These are phyloP conservation scores for Colletotrichum navitas DNA, from an alignment of 2,329 filamentous ascomycete genomes.

Conservation along the genomic window DNA sequence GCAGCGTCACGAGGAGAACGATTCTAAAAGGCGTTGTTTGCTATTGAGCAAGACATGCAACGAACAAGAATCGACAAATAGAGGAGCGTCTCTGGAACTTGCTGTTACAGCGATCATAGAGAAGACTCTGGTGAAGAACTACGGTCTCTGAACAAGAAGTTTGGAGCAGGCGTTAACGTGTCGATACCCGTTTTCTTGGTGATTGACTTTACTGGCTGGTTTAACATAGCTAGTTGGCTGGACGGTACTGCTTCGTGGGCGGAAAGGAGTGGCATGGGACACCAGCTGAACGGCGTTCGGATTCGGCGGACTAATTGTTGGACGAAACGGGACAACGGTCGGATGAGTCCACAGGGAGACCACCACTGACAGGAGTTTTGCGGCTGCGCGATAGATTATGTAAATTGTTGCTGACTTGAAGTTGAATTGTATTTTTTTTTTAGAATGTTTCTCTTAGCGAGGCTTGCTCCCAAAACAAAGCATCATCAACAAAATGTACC, in stretches of 20 bases:
- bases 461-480: slow-evolving; percentile 19
- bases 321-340: slow-evolving; percentile 30
- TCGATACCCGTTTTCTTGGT: slow-evolving; percentile 26
- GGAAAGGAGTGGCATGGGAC: slow-evolving; percentile 32
- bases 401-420: slow-evolving; percentile 16
- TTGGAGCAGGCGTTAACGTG: slow-evolving; percentile 29
- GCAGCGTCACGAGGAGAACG: background rate
- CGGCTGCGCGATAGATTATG: slow-evolving; percentile 19
- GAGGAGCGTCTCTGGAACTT: background rate
- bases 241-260: slow-evolving; percentile 23
- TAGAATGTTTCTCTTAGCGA: slow-evolving; percentile 31
- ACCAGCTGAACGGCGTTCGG: slow-evolving; percentile 36
- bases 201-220: slow-evolving; percentile 30
- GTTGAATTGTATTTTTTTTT: slow-evolving; percentile 33
- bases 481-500: slow-evolving; percentile 1
- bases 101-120: slow-evolving; percentile 20
- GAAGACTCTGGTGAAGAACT: background rate
- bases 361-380: slow-evolving; percentile 14
- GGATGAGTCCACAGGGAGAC: slow-evolving; percentile 19
- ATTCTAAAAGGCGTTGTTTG: background rate
- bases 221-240: slow-evolving; percentile 33
- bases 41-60: slow-evolving; percentile 1
- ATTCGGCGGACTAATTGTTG: slow-evolving; percentile 32
- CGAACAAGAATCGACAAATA: slow-evolving; percentile 2
- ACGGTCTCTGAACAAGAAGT: slow-evolving; percentile 14